Evolutionary conservation across 108 stramenopile genomes (phyloP).

Genomic region (Asterionellopsis glacialis): DNA sequence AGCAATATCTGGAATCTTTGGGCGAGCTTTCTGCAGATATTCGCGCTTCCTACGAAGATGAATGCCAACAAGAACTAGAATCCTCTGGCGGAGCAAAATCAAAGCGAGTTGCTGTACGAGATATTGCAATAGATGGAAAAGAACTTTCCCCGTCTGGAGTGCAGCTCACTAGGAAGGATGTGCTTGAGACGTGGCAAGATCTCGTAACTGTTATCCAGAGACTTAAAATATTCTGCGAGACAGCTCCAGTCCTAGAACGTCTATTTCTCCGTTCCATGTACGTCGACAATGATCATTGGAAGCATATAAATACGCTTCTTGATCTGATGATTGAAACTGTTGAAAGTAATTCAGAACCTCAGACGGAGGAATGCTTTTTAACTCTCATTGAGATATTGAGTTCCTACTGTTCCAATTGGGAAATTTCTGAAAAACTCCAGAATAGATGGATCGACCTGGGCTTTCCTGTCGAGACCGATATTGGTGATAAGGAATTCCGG

Average conservation of each 20-base stretch:
- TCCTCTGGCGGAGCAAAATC: not conserved
- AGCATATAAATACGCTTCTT: conserved; percentile 11
- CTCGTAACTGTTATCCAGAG: conserved; percentile 2
- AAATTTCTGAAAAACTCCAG: conserved; percentile 12
- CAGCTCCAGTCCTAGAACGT: not conserved
- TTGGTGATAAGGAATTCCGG: conserved; percentile 20
- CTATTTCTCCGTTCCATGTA: not conserved
- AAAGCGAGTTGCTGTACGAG: not conserved
- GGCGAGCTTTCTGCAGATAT: not conserved
- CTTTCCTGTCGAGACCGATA: conserved; percentile 8
- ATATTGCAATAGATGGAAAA: not conserved
- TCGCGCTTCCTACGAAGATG: not conserved
- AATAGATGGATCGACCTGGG: conserved; percentile 20
- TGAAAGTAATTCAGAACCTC: conserved; percentile 14
- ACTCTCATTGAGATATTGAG: conserved; percentile 28
- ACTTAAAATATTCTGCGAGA: conserved; percentile 9
- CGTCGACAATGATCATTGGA: not conserved
- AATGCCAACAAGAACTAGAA: not conserved
- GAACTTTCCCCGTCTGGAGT: not conserved
- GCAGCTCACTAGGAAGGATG: conserved; percentile 4
- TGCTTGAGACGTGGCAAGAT: conserved; percentile 13
- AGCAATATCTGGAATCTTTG: not conserved
- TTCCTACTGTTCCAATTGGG: conserved; percentile 21
- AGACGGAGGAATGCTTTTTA: conserved; percentile 29
- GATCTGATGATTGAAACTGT: conserved; percentile 30